Evolutionary conservation across 345 rosid genomes (phyloP).

Genomic region (Reutealis trisperma): DNA sequence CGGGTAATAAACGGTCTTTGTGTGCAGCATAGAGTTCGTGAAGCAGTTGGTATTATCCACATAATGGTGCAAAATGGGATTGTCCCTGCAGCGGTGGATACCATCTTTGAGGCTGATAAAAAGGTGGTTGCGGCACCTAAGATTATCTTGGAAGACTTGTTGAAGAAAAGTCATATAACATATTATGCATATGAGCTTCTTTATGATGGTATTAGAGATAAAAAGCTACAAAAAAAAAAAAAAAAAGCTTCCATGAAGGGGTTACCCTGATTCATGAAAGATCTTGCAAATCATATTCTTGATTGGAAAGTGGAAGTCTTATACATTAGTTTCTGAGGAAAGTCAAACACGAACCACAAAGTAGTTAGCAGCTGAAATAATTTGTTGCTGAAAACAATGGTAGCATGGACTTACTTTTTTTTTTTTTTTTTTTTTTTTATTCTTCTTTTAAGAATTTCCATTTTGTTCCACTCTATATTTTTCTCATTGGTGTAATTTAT

Average conservation of each 20-base stretch:
- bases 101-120: slow-evolving; percentile 74
- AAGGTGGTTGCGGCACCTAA: slow-evolving; percentile 84
- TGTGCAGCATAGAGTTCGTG: slow-evolving; percentile 58
- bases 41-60: slow-evolving; percentile 71
- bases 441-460: neutral
- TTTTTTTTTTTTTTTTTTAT: too few relatives aligned
- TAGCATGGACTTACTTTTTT: neutral
- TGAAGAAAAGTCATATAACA: slow-evolving; percentile 78
- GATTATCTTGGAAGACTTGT: slow-evolving; percentile 82
- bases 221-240: slow-evolving; percentile 62
- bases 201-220: slow-evolving; percentile 80
- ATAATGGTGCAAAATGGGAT: slow-evolving; percentile 67
- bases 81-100: slow-evolving; percentile 74
- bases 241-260: slow-evolving; percentile 41
- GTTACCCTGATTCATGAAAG: slow-evolving; percentile 12
- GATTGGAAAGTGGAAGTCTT: slow-evolving; percentile 6
- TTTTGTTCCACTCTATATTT: neutral
- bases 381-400: neutral
- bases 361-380: neutral
- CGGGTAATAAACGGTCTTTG: slow-evolving; percentile 84
- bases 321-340: neutral
- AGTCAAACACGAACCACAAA: neutral
- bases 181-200: slow-evolving; percentile 84
- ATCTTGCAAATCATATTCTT: slow-evolving; percentile 2
- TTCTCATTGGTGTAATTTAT: too few relatives aligned